A percentile compares a stretch with the other conserved stretches of the same genome.
Conservation (phyloP, 2,329 filamentous ascomycete genomes). For the Bipolaris victoriae region DNA sequence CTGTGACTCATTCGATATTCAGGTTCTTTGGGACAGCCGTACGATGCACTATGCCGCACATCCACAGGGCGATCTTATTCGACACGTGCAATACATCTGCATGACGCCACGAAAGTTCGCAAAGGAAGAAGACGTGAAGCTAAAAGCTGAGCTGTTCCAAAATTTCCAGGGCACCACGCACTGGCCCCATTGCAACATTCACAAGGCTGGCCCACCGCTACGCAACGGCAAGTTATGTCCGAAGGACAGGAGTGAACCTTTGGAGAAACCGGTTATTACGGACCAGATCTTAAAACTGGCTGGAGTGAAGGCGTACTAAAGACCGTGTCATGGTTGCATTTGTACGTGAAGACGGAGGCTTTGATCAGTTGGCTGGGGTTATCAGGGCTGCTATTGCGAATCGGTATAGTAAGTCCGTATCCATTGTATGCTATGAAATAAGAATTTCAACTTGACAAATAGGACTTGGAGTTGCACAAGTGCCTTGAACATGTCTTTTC, state of each 20-base stretch:
- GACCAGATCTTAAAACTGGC: constrained; percentile 15
- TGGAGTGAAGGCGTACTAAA: constrained; percentile 6
- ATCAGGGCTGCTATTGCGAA: too few species aligned
- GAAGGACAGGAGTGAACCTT: constrained; percentile 22
- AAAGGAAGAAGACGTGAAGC: constrained; percentile 23
- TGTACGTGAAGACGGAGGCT: not conserved
- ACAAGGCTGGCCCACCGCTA: constrained; percentile 15
- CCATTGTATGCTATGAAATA: too few species aligned
- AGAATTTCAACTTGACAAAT: too few species aligned
- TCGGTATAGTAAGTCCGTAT: too few species aligned
- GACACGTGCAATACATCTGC: constrained; percentile 31
- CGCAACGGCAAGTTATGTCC: constrained; percentile 20
- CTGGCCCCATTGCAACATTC: constrained; percentile 34
- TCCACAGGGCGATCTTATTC: constrained; percentile 22
- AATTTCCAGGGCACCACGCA: constrained; percentile 29
- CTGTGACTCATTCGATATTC: not conserved
- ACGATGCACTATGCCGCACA: constrained; percentile 52
- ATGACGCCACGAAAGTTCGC: constrained; percentile 25
- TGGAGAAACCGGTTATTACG: constrained; percentile 27
- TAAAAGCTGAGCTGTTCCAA: constrained; percentile 26
- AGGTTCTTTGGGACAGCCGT: constrained; percentile 53
- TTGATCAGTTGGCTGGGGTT: too few species aligned
- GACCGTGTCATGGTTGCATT: not conserved
- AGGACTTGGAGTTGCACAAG: too few species aligned
- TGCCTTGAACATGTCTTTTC: too few species aligned